Evolutionary conservation across 2,329 filamentous ascomycete species (phyloP).

Genomic region (Trichoderma atroviride): DNA sequence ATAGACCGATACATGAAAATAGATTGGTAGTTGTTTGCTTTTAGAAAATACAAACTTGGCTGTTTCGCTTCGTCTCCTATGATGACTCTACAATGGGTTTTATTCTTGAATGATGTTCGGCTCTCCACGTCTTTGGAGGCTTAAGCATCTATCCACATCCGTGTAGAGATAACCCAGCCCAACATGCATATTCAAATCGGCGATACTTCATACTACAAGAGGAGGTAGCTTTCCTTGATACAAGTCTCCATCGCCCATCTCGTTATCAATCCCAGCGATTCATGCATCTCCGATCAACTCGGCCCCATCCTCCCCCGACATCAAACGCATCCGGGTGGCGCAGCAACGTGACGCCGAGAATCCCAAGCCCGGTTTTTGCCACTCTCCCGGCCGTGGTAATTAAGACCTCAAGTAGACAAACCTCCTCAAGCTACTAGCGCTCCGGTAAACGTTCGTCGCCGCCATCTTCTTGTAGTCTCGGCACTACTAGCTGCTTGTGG

Average conservation of each 20-base stretch:
- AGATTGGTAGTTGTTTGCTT: not conserved
- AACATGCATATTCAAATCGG: not conserved
- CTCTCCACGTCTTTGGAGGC: not conserved
- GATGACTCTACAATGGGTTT: not conserved
- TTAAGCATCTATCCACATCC: not conserved
- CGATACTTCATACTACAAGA: not conserved
- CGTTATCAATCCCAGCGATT: not conserved
- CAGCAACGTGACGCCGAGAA: not conserved
- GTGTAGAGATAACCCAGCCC: not conserved
- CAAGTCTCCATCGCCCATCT: not conserved
- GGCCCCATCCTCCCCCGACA: constrained; percentile 5
- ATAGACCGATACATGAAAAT: not conserved
- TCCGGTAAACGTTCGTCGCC: not conserved
- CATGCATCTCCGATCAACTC: not conserved
- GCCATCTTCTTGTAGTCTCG: not conserved
- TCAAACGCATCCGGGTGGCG: not conserved
- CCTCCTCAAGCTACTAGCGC: not conserved
- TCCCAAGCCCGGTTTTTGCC: not conserved
- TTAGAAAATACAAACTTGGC: not conserved
- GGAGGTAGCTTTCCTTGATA: not conserved
- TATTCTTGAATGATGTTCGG: not conserved
- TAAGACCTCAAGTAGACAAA: not conserved
- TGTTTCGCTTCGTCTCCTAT: not conserved
- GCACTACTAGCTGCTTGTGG: not conserved
- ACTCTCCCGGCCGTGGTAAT: not conserved